Conservation (phyloP, 108 stramenopile species). For the Pseudonitzschia delicatissima region DNA sequence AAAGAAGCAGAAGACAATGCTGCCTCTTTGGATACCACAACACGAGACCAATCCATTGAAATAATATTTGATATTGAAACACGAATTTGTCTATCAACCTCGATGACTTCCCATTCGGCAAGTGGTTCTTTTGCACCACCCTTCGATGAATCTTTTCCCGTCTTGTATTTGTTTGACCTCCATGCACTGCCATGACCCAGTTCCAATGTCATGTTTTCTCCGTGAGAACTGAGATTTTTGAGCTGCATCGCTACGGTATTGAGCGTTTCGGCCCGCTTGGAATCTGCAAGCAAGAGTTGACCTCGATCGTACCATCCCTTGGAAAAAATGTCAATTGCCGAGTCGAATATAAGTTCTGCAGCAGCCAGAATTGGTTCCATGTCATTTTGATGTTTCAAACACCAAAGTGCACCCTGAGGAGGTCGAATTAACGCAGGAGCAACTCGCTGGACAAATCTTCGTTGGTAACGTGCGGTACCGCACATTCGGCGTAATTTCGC, state of each 20-base stretch:
- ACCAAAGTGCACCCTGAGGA: conserved; percentile 74
- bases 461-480: conserved; percentile 76
- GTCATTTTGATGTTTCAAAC: conserved; percentile 84
- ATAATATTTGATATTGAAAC: conserved; percentile 68
- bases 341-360: conserved; percentile 79
- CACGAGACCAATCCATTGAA: conserved; percentile 69
- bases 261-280: conserved; percentile 61
- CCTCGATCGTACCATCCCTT: conserved; percentile 83
- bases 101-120: conserved; percentile 82
- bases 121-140: conserved; percentile 44
- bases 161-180: conserved; percentile 22
- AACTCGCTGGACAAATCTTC: conserved; percentile 84
- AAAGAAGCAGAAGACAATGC: conserved; percentile 20
- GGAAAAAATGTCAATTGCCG: conserved; percentile 64
- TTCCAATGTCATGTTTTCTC: conserved; percentile 36
- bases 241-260: conserved; percentile 62
- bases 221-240: conserved; percentile 40
- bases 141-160: conserved; percentile 31
- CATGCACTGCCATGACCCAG: conserved; percentile 24
- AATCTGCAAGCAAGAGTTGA: conserved; percentile 61
- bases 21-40: conserved; percentile 28
- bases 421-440: conserved; percentile 81
- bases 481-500: conserved; percentile 66
- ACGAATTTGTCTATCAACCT: conserved; percentile 65
- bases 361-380: conserved; percentile 85